A percentile compares a stretch with the other conserved stretches of the same genome.
phyloP scores from a whole-genome alignment of 2,329 filamentous ascomycete genomes.

The Fusarium avenaceum region DNA sequence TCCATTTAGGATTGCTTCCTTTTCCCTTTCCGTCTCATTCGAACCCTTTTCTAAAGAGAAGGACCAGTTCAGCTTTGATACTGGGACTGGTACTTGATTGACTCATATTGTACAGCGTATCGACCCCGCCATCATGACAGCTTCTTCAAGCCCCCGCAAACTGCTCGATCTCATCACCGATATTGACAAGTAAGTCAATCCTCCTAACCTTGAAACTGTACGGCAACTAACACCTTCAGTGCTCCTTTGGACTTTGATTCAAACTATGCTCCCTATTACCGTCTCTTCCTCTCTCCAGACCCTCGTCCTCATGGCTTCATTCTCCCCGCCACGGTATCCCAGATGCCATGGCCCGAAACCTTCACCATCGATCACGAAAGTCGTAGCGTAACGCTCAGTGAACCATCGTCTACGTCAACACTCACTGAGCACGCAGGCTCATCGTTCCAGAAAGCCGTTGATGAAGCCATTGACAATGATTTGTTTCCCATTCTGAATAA shows the following conservation, averaged over 20 bases:
- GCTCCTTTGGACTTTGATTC: constrained; percentile 62
- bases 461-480: constrained; percentile 54
- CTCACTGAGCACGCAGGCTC: constrained; percentile 53
- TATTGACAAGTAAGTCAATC: constrained; percentile 59
- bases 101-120: neutral
- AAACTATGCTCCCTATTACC: constrained; percentile 58
- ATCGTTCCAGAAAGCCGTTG: constrained; percentile 57
- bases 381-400: constrained; percentile 52
- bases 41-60: neutral
- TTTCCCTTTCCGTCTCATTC: neutral
- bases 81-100: neutral
- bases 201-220: neutral
- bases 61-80: neutral
- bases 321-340: constrained; percentile 59
- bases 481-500: constrained; percentile 57
- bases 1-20: neutral
- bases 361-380: constrained; percentile 55
- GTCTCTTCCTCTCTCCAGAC: constrained; percentile 61
- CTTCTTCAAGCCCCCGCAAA: constrained; percentile 36
- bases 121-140: constrained; percentile 26
- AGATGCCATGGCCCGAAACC: constrained; percentile 62
- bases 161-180: constrained; percentile 57
- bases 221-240: constrained; percentile 48
- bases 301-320: constrained; percentile 64
- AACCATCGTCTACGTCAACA: constrained; percentile 42